Percentiles rank a stretch among this genome's conserved stretches.
Evolutionary conservation across 2,329 filamentous ascomycete species (phyloP).

Genomic region (Hymenoscyphus fraxineus): DNA sequence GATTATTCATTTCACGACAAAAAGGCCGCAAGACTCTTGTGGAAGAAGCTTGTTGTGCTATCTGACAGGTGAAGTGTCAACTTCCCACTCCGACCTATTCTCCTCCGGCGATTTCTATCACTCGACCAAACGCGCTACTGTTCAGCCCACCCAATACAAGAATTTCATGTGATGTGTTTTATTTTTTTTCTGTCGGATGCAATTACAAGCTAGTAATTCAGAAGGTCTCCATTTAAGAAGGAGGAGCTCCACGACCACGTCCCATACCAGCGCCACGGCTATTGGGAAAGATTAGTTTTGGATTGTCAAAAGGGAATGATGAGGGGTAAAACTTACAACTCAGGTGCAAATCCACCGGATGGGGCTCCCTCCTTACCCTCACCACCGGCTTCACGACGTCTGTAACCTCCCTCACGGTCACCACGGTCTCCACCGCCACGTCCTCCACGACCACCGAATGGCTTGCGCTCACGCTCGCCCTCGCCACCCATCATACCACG

Average conservation of each 20-base stretch:
- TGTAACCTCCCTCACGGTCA: constrained; percentile 83
- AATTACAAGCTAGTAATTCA: constrained; percentile 32
- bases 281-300: constrained; percentile 36
- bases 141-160: constrained; percentile 40
- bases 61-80: constrained; percentile 40
- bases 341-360: constrained; percentile 85
- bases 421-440: constrained; percentile 59
- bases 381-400: constrained; percentile 71
- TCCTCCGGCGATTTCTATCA: constrained; percentile 47
- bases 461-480: constrained; percentile 73
- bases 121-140: constrained; percentile 47
- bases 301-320: not conserved
- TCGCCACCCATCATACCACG: constrained; percentile 96
- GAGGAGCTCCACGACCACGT: constrained; percentile 73
- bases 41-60: constrained; percentile 38
- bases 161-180: constrained; percentile 27
- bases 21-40: constrained; percentile 23
- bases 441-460: constrained; percentile 71
- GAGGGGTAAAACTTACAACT: constrained; percentile 61
- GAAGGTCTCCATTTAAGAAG: constrained; percentile 36
- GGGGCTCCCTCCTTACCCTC: constrained; percentile 87
- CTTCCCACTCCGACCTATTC: constrained; percentile 44
- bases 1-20: constrained; percentile 18
- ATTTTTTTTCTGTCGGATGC: constrained; percentile 32
- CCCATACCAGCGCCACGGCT: constrained; percentile 78